Base-by-base conservation (phyloP, 2,329 filamentous ascomycete species). In the Calcarisporium arbuscula region DNA sequence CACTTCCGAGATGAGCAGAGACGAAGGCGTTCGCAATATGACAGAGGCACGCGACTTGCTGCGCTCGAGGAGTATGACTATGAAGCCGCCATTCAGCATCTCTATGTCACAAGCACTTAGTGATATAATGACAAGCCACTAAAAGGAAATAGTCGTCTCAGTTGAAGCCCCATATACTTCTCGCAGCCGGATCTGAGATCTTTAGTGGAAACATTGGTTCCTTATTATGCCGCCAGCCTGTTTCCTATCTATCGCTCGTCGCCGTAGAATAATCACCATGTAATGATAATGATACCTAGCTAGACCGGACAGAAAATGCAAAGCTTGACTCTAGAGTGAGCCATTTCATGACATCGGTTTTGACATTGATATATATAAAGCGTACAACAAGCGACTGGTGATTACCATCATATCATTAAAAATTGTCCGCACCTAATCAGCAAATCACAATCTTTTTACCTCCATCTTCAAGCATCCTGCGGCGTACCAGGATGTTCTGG, bases 31-130 rank as follows among this genome's bases (percentile, higher is more conserved):
- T 89, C 84, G 16, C 81, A 85, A 50, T 94, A 77, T 48, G 87
- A 94, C 49, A 82, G 86, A 41, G 87, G 87, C 19, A 92, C 84
- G 19, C 74, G 78, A 38, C 72, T 84, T 41, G 81, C 82, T 15
- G 80, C 77, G 15, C 61, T 80, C 10, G 80, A 84, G 51, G 75
- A 82, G 49, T 73, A 65, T 38, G 71, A 74, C 42, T 71, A 68
- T 35, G 70, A 74, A 32, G 49, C 57, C 8, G 48, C 62, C 5
- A 47, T 68, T 25, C 63, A 64, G 42, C 54, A 58, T 33, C 53
- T 58, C 30, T 67, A 62, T 40, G 47, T 51, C 21, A 38, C 42
- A 11, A 20, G 38, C 18, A 16, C 26, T 23, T 31, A 34, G 34
- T 39, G 28, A 32, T n/a, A n/a, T n/a, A n/a, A n/a, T n/a, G n/a